Evolutionary conservation across 495 filamentous ascomycete genomes (phyloP), one percentile per base, ranked within the genome.

Genomic region (Penicillium antarcticum): DNA sequence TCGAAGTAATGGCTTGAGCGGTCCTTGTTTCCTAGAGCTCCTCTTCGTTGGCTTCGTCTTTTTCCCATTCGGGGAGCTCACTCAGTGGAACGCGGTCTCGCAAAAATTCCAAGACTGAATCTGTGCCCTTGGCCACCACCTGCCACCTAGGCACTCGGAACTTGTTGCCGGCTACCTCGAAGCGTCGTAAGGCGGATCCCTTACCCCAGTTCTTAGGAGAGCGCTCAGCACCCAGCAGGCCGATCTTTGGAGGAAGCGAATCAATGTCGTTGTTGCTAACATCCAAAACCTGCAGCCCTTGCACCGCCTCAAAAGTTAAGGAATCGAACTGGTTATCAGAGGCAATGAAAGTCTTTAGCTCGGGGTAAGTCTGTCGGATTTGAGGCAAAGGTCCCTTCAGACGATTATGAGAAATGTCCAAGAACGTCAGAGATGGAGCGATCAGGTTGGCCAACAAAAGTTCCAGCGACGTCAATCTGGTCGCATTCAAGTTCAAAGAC

Each of bases 111-210:
- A 96, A 73, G n/a, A 90, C 80, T 14, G 87, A 84, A 61, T 95
- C 89, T 1, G 91, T 96, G 7, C 92, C 92, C 51, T 91, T 88
- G 47, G 91, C 88, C 48, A 97, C 71, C 12, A 95, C 79, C 45
- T 87, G 89, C 78, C 85, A 91, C 35, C 87, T 78, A n/a, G 92
- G 92, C 37, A 96, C 92, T 16, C 87, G 71, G 66, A 96, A 95
- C 23, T 76, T 77, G 65, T 95, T 96, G 8, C 89, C 89, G 17
- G 80, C 83, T 14, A 95, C 85, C 39, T 90, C 81, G 13, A 85
- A 68, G 18, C 72, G 71, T 51, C 70, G 73, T 55, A 86, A 48
- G 10, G 68, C 58, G 2, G 66, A 68, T 16, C 69, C 68, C 36
- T 46, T 61, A 16, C 65, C 70, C 67, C 70, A 71, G 36, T 70